Evolutionary conservation across 805 yeast genomes (phyloP), one percentile per base, ranked within the genome.

Genomic region (Suhomyces vadensis): DNA sequence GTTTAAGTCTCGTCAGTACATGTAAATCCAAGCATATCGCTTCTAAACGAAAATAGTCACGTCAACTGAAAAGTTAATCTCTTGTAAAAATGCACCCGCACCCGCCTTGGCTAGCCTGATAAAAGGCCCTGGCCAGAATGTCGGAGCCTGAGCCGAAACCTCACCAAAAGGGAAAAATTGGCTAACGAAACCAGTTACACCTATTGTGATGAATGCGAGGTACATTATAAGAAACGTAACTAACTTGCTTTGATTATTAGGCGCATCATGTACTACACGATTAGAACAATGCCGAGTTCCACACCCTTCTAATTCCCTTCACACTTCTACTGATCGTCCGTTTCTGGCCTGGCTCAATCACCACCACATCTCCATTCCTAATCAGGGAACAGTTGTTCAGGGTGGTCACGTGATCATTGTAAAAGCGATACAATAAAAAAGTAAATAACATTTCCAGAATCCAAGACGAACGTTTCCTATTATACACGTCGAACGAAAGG

Each of bases 351-450:
- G 16, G 31, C 31, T 17, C 14, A 14, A 20, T 20, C 9, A 29
- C 16, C 3, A 27, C 17, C 33, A 11, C 33, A 29, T 16, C 16
- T 6, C 33, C 13, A 14, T 19, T 29, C 16, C 20, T 4, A 29
- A 8, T 25, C 7, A 17, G 31, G 3, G 14, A 27, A 16, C 16
- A 9, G 10, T 4, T 8, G 19, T 29, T 20, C 10, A 29, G 33
- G 14, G 5, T 11, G 14, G 24, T 17, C 37, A 33, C 37, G 37
- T 33, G 37, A 19, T 6, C 9, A 19, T 9, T 19, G 37, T 33
- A 33, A 33, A 33, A 33, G 20, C 22, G 37, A 11, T 33, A 33
- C 24, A 11, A 33, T 33, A 33, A 33, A 27, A 24, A 33, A 33
- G 37, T 14, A 33, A 33, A 33, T 33, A 33, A 33, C 37, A 33